These are phyloP conservation scores for Suillus occidentalis DNA, from an alignment of 768 basidiomycete species.

Conservation along the genomic window DNA sequence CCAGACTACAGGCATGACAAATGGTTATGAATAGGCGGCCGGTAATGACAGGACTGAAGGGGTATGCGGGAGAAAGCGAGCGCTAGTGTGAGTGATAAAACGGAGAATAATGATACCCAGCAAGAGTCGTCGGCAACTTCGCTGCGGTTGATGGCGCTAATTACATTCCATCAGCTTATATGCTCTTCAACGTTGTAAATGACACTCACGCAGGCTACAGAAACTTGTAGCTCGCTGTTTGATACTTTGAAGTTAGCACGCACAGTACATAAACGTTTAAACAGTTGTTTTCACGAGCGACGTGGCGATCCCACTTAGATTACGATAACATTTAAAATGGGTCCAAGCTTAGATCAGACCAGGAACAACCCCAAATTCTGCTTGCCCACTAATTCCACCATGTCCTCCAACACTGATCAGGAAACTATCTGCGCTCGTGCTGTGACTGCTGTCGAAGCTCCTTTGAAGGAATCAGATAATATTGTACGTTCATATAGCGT, in stretches of 20 bases:
- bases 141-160: neutral
- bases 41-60: slow-evolving; percentile 14
- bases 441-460: neutral
- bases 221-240: neutral
- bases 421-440: neutral
- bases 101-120: slow-evolving; percentile 15
- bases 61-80: slow-evolving; percentile 4
- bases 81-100: slow-evolving; percentile 11
- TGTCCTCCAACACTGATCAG: neutral
- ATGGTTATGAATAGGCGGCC: neutral
- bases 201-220: neutral
- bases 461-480: neutral
- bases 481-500: neutral
- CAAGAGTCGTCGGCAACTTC: neutral
- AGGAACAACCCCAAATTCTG: neutral
- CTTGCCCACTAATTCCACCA: neutral
- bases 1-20: slow-evolving; percentile 33
- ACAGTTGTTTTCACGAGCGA: neutral
- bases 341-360: neutral
- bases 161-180: neutral
- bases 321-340: neutral
- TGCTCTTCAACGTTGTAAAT: neutral
- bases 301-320: neutral
- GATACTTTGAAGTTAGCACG: neutral
- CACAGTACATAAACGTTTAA: neutral